Evolutionary conservation across 108 stramenopile genomes (phyloP), one percentile per base, ranked within the genome.

Genomic region (Epithemia pelagica): DNA sequence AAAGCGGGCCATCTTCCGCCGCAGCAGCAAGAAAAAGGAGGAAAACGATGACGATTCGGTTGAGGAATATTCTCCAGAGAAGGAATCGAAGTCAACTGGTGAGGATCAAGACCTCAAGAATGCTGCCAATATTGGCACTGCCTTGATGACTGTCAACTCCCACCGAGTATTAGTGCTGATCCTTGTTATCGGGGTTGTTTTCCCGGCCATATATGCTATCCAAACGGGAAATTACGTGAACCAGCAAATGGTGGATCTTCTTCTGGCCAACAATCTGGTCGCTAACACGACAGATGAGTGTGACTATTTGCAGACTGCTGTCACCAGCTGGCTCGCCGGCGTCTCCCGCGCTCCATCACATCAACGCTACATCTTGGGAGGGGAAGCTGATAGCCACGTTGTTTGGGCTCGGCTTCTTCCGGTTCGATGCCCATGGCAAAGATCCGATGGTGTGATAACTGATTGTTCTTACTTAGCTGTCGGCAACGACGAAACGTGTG

Each of bases 71-170:
- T 5, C 18, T 21, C 5, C 5, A 57, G 26, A 57, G n/a, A 57
- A 57, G n/a, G 56, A 57, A 57, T 57, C 56, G 37, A 46, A 46
- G 15, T 46, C 37, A 10, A 46, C 27, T 1, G 64, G 87, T 61
- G 82, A 85, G 22, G 79, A 87, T 63, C 74, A 77, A 33, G 56
- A 66, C 30, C 71, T 87, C 7, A 82, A 72, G 32, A 87, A 91
- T 68, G 91, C 91, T 37, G 73, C 88, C 5, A 90, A 73, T n/a
- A 89, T 93, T 67, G 89, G 89, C 59, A 93, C 92, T 30, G 87
- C 92, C 26, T 74, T 93, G 20, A 79, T 88, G 74, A 77, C 68
- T 2, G 75, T 83, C 3, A 93, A 93, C 71, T 83, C 92, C 0
- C 79, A 85, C 27, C 75, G 89, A 19, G 75, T 74, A 24, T 69